A percentile compares a stretch with the other conserved stretches of the same genome.
These are phyloP conservation scores for Citrullus amarus DNA, from an alignment of 306 rosid species.

Conservation along the genomic window DNA sequence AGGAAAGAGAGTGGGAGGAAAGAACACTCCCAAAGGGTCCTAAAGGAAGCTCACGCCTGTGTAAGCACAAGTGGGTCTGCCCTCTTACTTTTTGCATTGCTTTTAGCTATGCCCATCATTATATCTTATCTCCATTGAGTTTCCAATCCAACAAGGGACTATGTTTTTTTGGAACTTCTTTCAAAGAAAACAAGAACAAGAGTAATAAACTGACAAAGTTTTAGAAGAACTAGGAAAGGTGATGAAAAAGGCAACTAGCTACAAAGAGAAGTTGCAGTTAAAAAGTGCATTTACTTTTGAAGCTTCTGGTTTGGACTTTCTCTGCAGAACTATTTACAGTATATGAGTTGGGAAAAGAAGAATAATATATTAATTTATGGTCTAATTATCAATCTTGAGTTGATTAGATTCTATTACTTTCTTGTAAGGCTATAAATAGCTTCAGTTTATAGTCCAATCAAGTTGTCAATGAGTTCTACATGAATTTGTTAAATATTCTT, in stretches of 20 bases:
- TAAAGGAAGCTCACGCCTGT: conserved; percentile 30
- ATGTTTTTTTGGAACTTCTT: conserved; percentile 17
- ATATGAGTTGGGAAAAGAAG: too few relatives aligned
- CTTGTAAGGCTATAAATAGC: not conserved
- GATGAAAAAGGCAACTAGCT: conserved; percentile 11
- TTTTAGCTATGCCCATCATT: conserved; percentile 22
- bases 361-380: not conserved
- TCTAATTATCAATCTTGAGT: not conserved
- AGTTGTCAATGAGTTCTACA: not conserved
- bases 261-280: conserved; percentile 8
- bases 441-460: not conserved
- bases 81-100: conserved; percentile 19
- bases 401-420: not conserved
- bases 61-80: conserved; percentile 20
- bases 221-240: conserved; percentile 15
- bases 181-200: conserved; percentile 9
- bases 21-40: not conserved
- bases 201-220: conserved; percentile 16
- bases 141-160: conserved; percentile 27
- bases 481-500: not conserved
- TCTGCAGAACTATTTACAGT: too few relatives aligned
- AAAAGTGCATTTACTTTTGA: conserved; percentile 20
- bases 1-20: not conserved
- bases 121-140: conserved; percentile 32
- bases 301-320: not conserved